Evolutionary conservation across 306 rosid genomes (phyloP), one percentile per base, ranked within the genome.

Genomic region (Aeschynomene evenia): DNA sequence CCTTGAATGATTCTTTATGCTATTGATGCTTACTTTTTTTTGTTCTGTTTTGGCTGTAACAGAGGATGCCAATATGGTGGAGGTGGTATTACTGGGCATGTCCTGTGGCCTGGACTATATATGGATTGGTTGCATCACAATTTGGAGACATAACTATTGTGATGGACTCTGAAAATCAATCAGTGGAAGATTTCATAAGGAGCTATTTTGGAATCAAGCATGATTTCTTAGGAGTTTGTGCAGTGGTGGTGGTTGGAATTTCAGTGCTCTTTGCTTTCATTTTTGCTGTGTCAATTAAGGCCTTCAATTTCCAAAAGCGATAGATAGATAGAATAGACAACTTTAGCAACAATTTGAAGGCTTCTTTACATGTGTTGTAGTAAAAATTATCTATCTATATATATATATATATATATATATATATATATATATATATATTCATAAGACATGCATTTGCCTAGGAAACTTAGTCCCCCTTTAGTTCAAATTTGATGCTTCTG

Each of bases 31-130:
- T 19, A 20, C 10, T 49, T 0, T 21, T 7, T 23, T 16, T 76
- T 15, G 31, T 0, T 18, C 4, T 15, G 22, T 21, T 34, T 4
- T 9, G 4, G 1, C 0, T 5, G 12, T 2, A 9, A 59, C 40
- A 34, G 72, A 79, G 82, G 55, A 83, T 85, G 49, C 94, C 90
- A 3, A 55, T 83, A 23, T 88, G 94, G 94, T 88, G 94, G 94
- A 77, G 78, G 61, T 88, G 94, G 94, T 88, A 85, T 53, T 83
- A 78, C 11, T 85, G 94, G 90, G 53, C 50, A 19, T 79, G 85
- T 36, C 94, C 90, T 0, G 65, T 81, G 12, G 75, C 87, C 1
- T 85, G 94, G 94, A 85, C 79, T 20, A 1, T 45, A 45, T 45
- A 45, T 45, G 51, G 51, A 45, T 45, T 45, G 51, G 20, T 45